Base-by-base conservation (phyloP, 352 stramenopile genomes). In the Pythium oligandrum region DNA sequence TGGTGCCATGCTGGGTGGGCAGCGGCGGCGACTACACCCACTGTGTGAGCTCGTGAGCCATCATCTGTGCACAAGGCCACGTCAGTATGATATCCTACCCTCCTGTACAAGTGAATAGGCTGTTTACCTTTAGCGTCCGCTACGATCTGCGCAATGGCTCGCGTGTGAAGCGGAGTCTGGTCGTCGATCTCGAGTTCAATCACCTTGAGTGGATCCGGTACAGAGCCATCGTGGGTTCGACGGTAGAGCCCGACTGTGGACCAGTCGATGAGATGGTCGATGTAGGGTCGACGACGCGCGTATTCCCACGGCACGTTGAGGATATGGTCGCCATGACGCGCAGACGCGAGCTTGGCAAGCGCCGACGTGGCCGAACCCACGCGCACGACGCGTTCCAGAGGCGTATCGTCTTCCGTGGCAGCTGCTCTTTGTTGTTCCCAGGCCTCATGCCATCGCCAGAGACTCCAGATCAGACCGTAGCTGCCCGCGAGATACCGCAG, bases 391-490 rank as follows among this genome's bases (percentile, higher is more conserved):
- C 57, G 59, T 52, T 87, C 79, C 8, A 52, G 31, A 32, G 44
- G 26, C 30, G 32, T 39, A 59, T 53, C 40, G 48, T 52, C 36
- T n/a, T 26, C 33, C 30, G 40, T 43, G 39, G 12, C 52, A 31
- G 35, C 43, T 37, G 47, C 43, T 40, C 9, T 1, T 7, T n/a
- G 35, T 48, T 17, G 43, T 12, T 53, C 44, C 36, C 39, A 39
- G 10, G 47, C 45, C 36, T 62, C 52, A 48, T 67, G 58, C 58
- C 63, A 57, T 9, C 52, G 63, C 65, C 71, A 91, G 3, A 83
- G 44, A 64, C 55, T 66, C 74, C 70, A 88, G 12, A 73, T 59
- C 6, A 90, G 55, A 50, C 75, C 79, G 57, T 90, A 90, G 63
- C 75, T 90, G 40, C 70, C 79, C 3, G 66, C 53, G 1, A 62